phyloP scores from a whole-genome alignment of 2,329 filamentous ascomycete species.

The Scedosporium dehoogii region DNA sequence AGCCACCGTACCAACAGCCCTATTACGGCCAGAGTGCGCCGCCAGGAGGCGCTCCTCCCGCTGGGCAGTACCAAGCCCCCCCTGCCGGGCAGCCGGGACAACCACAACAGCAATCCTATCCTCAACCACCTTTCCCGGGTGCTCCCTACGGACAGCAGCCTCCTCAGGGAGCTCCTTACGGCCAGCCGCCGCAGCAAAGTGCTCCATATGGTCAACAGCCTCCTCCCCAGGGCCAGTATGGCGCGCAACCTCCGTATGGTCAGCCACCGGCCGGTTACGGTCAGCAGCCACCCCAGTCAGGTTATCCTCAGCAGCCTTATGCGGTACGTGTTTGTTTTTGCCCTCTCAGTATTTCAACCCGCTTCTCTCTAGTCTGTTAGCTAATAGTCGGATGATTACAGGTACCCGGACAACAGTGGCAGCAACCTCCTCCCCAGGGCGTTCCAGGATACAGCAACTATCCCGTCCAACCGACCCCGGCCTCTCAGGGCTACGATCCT shows the following conservation, averaged over 20 bases:
- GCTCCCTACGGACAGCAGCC: not conserved
- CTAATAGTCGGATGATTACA: not conserved
- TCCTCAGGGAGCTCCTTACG: not conserved
- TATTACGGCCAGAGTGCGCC: conserved; percentile 1
- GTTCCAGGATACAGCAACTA: conserved; percentile 7
- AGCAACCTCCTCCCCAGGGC: conserved; percentile 10
- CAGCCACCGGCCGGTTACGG: not conserved
- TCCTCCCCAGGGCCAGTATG: conserved; percentile 5
- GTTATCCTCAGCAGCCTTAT: conserved; percentile 8
- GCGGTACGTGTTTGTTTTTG: not conserved
- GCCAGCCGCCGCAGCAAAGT: conserved; percentile 11
- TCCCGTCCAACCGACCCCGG: conserved; percentile 14
- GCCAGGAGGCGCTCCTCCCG: not conserved
- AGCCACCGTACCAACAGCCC: conserved; percentile 7
- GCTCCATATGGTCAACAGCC: conserved; percentile 7
- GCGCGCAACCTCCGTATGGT: conserved; percentile 7
- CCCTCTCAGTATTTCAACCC: not conserved
- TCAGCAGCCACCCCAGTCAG: conserved; percentile 5
- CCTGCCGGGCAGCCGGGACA: not conserved
- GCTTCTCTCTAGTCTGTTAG: not conserved
- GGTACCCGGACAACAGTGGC: conserved; percentile 10
- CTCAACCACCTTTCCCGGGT: not conserved
- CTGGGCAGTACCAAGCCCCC: not conserved
- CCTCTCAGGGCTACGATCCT: conserved; percentile 19
- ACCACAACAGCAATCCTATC: not conserved